phyloP scores from a whole-genome alignment of 495 filamentous ascomycete genomes.

The Poronia punctata region DNA sequence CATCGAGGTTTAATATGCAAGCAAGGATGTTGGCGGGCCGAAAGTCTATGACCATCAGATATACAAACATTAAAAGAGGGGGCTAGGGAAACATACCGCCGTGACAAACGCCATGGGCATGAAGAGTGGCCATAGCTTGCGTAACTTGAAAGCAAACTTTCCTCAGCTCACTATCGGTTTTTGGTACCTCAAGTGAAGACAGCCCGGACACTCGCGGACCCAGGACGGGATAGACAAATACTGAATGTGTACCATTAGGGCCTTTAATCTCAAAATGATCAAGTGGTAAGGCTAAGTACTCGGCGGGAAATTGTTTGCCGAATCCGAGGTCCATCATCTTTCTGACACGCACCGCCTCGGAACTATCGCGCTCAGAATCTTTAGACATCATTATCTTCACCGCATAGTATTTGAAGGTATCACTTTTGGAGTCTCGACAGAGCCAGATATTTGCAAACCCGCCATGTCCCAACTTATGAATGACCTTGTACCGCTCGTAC shows the following conservation, averaged over 20 bases:
- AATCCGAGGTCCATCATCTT: constrained; percentile 6
- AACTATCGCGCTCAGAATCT: constrained; percentile 15
- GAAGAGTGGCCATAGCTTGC: constrained; percentile 22
- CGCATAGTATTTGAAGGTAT: constrained; percentile 17
- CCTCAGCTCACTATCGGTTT: constrained; percentile 7
- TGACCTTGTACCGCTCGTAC: constrained; percentile 27
- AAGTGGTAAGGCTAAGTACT: constrained; percentile 10
- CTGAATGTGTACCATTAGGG: constrained; percentile 30
- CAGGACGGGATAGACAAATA: constrained; percentile 26
- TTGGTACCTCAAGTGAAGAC: constrained; percentile 3
- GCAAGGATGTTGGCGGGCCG: constrained; percentile 25
- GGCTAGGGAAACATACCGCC: constrained; percentile 15
- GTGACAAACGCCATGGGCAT: constrained; percentile 24
- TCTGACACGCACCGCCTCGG: constrained; percentile 15
- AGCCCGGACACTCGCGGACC: constrained; percentile 22
- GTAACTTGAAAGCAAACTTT: constrained; percentile 18
- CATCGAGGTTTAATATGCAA: constrained; percentile 10
- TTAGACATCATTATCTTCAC: constrained; percentile 29
- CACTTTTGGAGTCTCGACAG: constrained; percentile 17
- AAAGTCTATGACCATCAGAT: constrained; percentile 18
- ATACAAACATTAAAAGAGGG: not conserved
- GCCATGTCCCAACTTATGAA: constrained; percentile 36
- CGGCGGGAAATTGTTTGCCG: constrained; percentile 10
- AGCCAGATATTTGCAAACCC: constrained; percentile 32
- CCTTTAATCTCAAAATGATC: constrained; percentile 27